phyloP scores from a whole-genome alignment of 805 yeast species.

The Ogataea haglerorum region DNA sequence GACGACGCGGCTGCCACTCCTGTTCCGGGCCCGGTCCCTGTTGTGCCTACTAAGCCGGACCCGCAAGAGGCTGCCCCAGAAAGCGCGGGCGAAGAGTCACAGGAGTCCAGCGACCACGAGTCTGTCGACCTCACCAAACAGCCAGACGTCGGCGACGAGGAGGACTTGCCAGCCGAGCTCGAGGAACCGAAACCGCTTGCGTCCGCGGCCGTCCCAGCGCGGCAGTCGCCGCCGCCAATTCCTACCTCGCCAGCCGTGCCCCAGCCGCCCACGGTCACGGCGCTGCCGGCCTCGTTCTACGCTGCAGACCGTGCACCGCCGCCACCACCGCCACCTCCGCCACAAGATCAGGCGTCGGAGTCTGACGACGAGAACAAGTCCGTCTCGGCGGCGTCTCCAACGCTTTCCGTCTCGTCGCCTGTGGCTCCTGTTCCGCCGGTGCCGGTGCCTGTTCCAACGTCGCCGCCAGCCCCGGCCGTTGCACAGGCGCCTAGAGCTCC shows the following conservation, averaged over 20 bases:
- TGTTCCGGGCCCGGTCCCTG: constrained; percentile 34
- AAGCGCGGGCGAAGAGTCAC: constrained; percentile 5
- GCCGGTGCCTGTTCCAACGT: constrained; percentile 10
- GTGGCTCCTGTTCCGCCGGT: neutral
- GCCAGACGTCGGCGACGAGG: constrained; percentile 6
- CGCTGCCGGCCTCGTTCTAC: neutral
- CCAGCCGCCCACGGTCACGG: neutral
- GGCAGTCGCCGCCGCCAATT: too few species aligned
- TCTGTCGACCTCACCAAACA: constrained; percentile 4
- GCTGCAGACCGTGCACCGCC: neutral
- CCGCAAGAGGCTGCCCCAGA: neutral
- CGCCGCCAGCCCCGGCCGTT: constrained; percentile 13
- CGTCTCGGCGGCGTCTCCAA: constrained; percentile 4
- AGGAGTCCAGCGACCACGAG: constrained; percentile 6
- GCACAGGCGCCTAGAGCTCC: constrained; percentile 1
- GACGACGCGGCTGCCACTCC: constrained; percentile 12
- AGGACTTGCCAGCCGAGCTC: constrained; percentile 3
- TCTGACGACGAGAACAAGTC: neutral
- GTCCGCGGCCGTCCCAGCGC: neutral
- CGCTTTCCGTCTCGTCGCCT: constrained; percentile 14
- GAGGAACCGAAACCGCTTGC: neutral
- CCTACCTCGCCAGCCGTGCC: too few species aligned
- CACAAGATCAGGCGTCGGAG: neutral
- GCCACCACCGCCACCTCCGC: neutral
- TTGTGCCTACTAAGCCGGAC: constrained; percentile 18